Conservation (phyloP, 2,329 filamentous ascomycete genomes). For the Aspergillus neoniger region DNA sequence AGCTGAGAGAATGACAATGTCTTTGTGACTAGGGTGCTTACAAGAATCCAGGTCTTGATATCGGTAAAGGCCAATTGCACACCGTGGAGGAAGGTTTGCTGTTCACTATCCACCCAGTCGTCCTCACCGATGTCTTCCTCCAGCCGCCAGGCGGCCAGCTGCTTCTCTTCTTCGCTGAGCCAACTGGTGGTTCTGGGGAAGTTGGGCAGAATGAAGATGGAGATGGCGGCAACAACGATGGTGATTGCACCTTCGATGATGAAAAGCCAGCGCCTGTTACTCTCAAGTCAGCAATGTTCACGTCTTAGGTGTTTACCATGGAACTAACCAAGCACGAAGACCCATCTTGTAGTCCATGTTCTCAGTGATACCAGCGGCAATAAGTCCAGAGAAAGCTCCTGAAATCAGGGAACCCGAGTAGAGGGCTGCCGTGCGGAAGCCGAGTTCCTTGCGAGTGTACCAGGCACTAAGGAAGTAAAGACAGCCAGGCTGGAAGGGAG, state of each 20-base stretch:
- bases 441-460: conserved; percentile 68
- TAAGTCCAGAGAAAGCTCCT: conserved; percentile 69
- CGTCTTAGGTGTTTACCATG: not conserved
- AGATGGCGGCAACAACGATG: conserved; percentile 58
- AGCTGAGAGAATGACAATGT: not conserved
- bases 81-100: conserved; percentile 55
- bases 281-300: conserved; percentile 1
- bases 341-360: conserved; percentile 61
- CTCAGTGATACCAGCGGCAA: conserved; percentile 65
- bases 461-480: conserved; percentile 54
- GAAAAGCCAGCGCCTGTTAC: conserved; percentile 59
- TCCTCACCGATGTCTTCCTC: conserved; percentile 67
- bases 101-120: conserved; percentile 59
- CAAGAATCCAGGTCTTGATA: conserved; percentile 62
- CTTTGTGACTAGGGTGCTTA: conserved; percentile 31
- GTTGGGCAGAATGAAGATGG: conserved; percentile 66
- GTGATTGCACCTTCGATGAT: conserved; percentile 71
- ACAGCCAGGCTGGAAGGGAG: conserved; percentile 49
- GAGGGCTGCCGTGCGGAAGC: conserved; percentile 50
- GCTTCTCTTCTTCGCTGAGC: conserved; percentile 60
- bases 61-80: conserved; percentile 60
- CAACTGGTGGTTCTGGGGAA: conserved; percentile 64
- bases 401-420: conserved; percentile 68
- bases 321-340: conserved; percentile 57
- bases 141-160: conserved; percentile 62